A percentile compares a stretch with the other conserved stretches of the same genome.
These are phyloP conservation scores for Saccharum officinarum DNA, from an alignment of 176 grass and related monocot genomes.

Conservation along the genomic window DNA sequence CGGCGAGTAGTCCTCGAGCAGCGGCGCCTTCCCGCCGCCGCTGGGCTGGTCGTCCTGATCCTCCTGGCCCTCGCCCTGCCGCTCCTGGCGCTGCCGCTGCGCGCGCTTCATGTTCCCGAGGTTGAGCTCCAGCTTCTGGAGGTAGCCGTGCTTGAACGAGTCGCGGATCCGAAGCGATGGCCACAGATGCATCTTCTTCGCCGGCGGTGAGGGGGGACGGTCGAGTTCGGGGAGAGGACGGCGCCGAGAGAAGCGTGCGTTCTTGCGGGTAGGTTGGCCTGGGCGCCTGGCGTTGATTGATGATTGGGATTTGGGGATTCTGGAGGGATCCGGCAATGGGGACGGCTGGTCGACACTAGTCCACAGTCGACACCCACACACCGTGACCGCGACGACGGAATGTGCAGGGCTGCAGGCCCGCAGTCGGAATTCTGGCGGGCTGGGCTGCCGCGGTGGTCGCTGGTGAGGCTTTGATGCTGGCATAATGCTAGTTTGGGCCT, in stretches of 20 bases:
- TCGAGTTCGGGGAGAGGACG: background rate
- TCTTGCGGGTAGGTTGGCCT: background rate
- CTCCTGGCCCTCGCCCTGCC: conserved; percentile 5
- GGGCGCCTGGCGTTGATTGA: background rate
- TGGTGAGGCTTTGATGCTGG: no score
- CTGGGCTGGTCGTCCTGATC: background rate
- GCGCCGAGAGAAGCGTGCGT: background rate
- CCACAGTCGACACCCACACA: no score
- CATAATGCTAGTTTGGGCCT: no score
- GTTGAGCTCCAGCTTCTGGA: conserved; percentile 82
- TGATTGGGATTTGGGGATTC: background rate
- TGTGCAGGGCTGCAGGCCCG: background rate
- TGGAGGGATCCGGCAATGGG: background rate
- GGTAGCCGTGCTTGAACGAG: conserved; percentile 81
- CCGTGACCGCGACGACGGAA: background rate
- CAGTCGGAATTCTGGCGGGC: background rate
- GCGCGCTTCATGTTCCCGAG: conserved; percentile 60
- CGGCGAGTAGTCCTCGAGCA: conserved; percentile 40
- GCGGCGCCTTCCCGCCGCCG: conserved; percentile 40
- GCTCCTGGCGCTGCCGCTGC: conserved; percentile 9
- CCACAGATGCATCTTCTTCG: conserved; percentile 94
- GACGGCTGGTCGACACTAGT: background rate
- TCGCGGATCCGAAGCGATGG: conserved; percentile 77
- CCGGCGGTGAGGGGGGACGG: background rate
- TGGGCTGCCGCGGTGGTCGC: background rate